A percentile compares a stretch with the other conserved stretches of the same genome.
Evolutionary conservation across 2,329 filamentous ascomycete genomes (phyloP).

Genomic region (Lasiodiplodia sp.): DNA sequence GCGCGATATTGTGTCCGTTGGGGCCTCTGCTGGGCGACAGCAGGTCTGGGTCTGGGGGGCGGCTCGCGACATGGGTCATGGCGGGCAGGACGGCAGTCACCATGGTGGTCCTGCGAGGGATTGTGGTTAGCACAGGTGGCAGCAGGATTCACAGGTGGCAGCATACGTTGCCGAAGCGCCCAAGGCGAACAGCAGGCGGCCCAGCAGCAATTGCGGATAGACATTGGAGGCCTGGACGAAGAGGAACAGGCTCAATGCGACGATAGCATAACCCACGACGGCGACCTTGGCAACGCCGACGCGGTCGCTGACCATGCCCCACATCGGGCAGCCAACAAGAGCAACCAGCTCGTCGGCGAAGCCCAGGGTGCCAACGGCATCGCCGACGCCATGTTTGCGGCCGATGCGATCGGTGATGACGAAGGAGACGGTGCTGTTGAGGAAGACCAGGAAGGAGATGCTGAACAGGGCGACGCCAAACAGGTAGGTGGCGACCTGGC

Average conservation of each 20-base stretch:
- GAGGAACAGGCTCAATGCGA: constrained; percentile 76
- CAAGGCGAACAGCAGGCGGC: constrained; percentile 84
- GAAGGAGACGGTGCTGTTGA: constrained; percentile 84
- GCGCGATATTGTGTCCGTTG: constrained; percentile 64
- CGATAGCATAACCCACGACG: constrained; percentile 80
- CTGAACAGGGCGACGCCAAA: constrained; percentile 84
- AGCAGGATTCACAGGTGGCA: not conserved
- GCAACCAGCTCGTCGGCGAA: constrained; percentile 86
- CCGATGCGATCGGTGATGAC: constrained; percentile 84
- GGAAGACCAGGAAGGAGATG: constrained; percentile 88
- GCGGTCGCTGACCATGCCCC: constrained; percentile 80
- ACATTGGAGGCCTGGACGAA: constrained; percentile 88
- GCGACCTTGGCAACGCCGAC: constrained; percentile 71
- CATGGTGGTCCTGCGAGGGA: constrained; percentile 74
- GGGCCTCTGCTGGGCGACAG: constrained; percentile 39
- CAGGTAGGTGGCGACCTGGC: constrained; percentile 74
- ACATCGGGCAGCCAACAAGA: constrained; percentile 78
- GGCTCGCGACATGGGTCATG: constrained; percentile 56
- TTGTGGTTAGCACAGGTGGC: constrained; percentile 4
- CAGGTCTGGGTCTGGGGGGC: constrained; percentile 36
- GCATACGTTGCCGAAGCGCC: constrained; percentile 84
- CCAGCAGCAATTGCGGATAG: constrained; percentile 86
- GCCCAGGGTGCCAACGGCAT: constrained; percentile 83
- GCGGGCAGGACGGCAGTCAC: constrained; percentile 91
- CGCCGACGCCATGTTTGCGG: constrained; percentile 74